Evolutionary conservation across 2,329 filamentous ascomycete genomes (phyloP).

Genomic region (Trichoderma aggressivum): DNA sequence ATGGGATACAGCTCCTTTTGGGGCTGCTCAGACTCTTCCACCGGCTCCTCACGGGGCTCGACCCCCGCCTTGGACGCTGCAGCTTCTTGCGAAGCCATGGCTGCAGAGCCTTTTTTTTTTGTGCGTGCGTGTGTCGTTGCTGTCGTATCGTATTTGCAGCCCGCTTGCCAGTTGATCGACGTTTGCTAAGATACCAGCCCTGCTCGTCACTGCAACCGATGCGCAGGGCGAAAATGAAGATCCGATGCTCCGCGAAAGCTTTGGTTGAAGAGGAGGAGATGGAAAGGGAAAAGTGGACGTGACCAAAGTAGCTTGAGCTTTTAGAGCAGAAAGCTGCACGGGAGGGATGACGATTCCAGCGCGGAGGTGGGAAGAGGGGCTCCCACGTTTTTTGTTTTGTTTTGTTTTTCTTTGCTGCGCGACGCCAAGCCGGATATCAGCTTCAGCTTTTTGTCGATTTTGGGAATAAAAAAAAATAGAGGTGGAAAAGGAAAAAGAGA

Average conservation of each 20-base stretch:
- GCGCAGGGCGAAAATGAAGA: not conserved
- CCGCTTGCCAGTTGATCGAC: not conserved
- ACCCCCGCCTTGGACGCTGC: constrained; percentile 20
- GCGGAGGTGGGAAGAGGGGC: constrained; percentile 9
- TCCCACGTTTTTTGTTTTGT: not conserved
- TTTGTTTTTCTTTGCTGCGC: not conserved
- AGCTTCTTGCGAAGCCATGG: constrained; percentile 23
- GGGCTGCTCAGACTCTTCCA: constrained; percentile 14
- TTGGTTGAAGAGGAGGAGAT: not conserved
- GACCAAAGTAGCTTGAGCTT: constrained; percentile 5
- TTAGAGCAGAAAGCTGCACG: constrained; percentile 1
- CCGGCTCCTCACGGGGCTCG: constrained; percentile 20
- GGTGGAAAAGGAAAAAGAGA: not conserved
- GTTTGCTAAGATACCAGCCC: not conserved
- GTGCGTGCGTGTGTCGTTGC: not conserved
- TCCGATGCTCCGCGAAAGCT: not conserved
- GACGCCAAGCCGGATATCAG: not conserved
- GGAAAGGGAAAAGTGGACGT: constrained; percentile 1
- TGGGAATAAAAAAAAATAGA: not conserved
- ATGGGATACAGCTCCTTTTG: constrained; percentile 62
- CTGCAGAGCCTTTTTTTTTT: not conserved
- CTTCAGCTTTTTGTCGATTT: not conserved
- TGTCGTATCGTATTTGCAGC: not conserved
- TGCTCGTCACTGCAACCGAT: not conserved
- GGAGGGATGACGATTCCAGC: constrained; percentile 7